Conservation (phyloP, 371 early-diverging fungal genomes). For the Actinomucor elegans region DNA sequence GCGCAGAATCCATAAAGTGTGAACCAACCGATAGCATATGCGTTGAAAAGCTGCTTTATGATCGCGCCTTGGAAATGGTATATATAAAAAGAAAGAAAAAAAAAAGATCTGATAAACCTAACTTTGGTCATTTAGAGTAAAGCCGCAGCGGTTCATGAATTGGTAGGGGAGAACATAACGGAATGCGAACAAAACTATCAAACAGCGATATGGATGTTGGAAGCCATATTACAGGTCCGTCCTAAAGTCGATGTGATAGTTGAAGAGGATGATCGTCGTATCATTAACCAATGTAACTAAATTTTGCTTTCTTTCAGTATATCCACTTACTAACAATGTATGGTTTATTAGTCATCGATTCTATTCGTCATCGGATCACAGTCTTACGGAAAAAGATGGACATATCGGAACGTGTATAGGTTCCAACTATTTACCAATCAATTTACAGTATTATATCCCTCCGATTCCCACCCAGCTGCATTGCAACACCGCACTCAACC, state of each 20-base stretch:
- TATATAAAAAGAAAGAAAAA: background rate
- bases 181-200: slow-evolving; percentile 77
- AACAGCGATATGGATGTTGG: slow-evolving; percentile 77
- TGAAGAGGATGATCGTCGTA: slow-evolving; percentile 59
- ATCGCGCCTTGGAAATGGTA: slow-evolving; percentile 44
- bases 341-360: slow-evolving; percentile 41
- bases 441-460: too few species aligned
- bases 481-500: too few species aligned
- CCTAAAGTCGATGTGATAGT: slow-evolving; percentile 46
- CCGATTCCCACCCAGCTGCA: too few species aligned
- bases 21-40: slow-evolving; percentile 10
- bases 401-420: slow-evolving; percentile 13
- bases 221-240: slow-evolving; percentile 65
- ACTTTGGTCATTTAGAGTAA: slow-evolving; percentile 15
- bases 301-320: background rate
- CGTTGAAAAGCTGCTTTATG: slow-evolving; percentile 71
- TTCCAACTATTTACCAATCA: too few species aligned
- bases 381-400: slow-evolving; percentile 40
- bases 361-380: slow-evolving; percentile 45
- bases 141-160: slow-evolving; percentile 28
- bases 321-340: background rate
- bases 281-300: slow-evolving; percentile 59
- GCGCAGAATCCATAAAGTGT: slow-evolving; percentile 51
- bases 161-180: slow-evolving; percentile 53
- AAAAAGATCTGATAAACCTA: background rate